Evolutionary conservation across 2,329 filamentous ascomycete genomes (phyloP).

Genomic region (Fusarium longipes): DNA sequence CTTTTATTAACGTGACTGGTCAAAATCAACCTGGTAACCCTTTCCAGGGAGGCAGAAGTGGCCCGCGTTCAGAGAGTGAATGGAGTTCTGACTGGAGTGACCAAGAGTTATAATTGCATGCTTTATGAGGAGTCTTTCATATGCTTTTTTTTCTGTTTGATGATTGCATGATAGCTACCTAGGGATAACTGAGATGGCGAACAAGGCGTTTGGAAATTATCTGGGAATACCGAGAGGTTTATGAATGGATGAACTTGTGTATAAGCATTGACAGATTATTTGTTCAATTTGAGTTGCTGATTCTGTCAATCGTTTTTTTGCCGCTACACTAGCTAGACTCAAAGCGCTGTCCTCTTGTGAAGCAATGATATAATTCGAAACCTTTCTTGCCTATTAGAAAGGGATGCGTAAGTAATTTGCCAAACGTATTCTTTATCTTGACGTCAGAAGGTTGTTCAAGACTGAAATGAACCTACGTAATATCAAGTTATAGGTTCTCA

Average conservation of each 20-base stretch:
- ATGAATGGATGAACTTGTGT: conserved; percentile 17
- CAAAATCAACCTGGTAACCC: conserved; percentile 37
- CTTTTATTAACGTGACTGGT: conserved; percentile 43
- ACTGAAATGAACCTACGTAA: neutral
- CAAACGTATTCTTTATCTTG: neutral
- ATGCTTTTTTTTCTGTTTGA: neutral
- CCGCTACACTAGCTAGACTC: too few species aligned
- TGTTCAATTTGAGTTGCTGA: neutral
- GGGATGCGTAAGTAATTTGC: too few species aligned
- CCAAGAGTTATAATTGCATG: conserved; percentile 1
- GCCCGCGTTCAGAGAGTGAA: conserved; percentile 13
- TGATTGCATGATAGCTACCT: conserved; percentile 26
- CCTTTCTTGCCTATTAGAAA: too few species aligned
- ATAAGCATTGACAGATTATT: neutral
- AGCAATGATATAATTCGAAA: too few species aligned
- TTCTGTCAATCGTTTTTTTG: conserved; percentile 18
- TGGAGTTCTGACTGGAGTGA: conserved; percentile 21
- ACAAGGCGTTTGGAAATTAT: conserved; percentile 25
- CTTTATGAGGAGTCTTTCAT: neutral
- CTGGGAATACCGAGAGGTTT: neutral
- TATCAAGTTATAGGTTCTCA: neutral
- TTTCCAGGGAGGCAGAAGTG: conserved; percentile 21
- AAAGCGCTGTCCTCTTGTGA: too few species aligned
- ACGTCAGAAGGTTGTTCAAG: neutral
- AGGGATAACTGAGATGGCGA: conserved; percentile 29